Percentiles rank a stretch among this genome's conserved stretches.
Conservation (phyloP, 495 filamentous ascomycete species). For the Extremus antarcticus region DNA sequence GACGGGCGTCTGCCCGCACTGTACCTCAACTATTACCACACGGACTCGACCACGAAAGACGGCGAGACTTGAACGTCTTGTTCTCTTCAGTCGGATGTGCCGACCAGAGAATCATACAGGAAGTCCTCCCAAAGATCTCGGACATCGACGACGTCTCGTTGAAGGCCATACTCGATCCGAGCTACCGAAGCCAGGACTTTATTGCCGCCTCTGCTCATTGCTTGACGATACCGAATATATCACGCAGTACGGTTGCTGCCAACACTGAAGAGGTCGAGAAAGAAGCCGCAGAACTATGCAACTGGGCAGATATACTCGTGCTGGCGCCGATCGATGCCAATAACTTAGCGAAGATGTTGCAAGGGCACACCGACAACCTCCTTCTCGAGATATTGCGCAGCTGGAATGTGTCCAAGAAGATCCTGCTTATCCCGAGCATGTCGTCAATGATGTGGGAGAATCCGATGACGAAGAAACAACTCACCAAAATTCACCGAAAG, state of each 20-base stretch:
- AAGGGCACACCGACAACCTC: slow-evolving; percentile 62
- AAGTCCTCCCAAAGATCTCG: slow-evolving; percentile 8
- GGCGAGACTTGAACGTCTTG: slow-evolving; percentile 11
- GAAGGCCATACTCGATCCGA: slow-evolving; percentile 10
- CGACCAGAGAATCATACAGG: slow-evolving; percentile 6
- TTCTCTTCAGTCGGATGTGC: slow-evolving; percentile 18
- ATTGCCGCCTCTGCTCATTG: slow-evolving; percentile 9
- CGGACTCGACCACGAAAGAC: neutral
- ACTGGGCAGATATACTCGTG: slow-evolving; percentile 80
- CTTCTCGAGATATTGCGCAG: slow-evolving; percentile 63
- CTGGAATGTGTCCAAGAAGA: slow-evolving; percentile 76
- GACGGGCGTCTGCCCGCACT: neutral
- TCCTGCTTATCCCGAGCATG: slow-evolving; percentile 74
- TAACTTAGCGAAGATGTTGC: slow-evolving; percentile 70
- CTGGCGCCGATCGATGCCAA: slow-evolving; percentile 77
- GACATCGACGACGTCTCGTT: slow-evolving; percentile 15
- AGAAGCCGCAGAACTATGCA: slow-evolving; percentile 58
- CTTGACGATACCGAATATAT: slow-evolving; percentile 8
- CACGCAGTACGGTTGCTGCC: neutral
- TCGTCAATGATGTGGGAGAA: slow-evolving; percentile 74
- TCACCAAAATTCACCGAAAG: slow-evolving; percentile 64
- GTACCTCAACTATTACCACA: neutral
- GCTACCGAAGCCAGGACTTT: slow-evolving; percentile 14
- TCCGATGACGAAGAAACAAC: slow-evolving; percentile 70
- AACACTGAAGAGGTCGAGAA: slow-evolving; percentile 14